phyloP scores from a whole-genome alignment of 352 stramenopile genomes.

The Saprolegnia diclina region DNA sequence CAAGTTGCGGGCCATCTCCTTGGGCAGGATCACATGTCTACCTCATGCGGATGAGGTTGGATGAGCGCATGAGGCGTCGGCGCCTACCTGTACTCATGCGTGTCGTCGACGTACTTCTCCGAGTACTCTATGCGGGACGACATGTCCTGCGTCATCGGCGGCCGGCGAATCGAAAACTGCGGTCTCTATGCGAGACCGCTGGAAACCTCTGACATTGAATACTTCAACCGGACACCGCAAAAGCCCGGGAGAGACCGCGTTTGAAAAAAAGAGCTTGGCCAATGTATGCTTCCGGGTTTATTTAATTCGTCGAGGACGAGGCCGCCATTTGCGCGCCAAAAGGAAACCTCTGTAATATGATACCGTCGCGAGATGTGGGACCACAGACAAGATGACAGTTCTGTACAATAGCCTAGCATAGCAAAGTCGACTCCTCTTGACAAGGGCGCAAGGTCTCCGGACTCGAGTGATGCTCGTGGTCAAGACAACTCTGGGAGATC shows the following conservation, averaged over 20 bases:
- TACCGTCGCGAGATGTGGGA: not conserved
- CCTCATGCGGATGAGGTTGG: too few species aligned
- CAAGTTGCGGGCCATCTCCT: slow-evolving; percentile 95
- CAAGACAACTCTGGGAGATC: too few species aligned
- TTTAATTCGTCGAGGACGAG: not conserved
- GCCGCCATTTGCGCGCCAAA: slow-evolving; percentile 3
- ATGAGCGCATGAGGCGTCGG: too few species aligned
- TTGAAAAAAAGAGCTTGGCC: not conserved
- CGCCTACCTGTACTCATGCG: slow-evolving; percentile 87
- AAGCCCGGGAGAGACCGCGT: not conserved
- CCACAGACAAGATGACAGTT: not conserved
- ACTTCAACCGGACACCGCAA: not conserved
- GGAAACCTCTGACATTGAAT: slow-evolving; percentile 16
- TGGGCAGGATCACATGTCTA: slow-evolving; percentile 96
- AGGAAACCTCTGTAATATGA: not conserved
- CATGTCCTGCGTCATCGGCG: slow-evolving; percentile 70
- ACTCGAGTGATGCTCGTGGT: too few species aligned
- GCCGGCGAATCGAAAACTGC: slow-evolving; percentile 5
- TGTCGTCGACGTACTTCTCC: slow-evolving; percentile 93
- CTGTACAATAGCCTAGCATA: too few species aligned
- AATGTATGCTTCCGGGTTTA: not conserved
- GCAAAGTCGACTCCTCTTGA: too few species aligned
- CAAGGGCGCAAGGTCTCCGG: too few species aligned
- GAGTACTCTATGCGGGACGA: slow-evolving; percentile 93
- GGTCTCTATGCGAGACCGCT: too few species aligned